Evolutionary conservation across 164 flowering plant species (phyloP).

Genomic region (Dillenia turbinata): DNA sequence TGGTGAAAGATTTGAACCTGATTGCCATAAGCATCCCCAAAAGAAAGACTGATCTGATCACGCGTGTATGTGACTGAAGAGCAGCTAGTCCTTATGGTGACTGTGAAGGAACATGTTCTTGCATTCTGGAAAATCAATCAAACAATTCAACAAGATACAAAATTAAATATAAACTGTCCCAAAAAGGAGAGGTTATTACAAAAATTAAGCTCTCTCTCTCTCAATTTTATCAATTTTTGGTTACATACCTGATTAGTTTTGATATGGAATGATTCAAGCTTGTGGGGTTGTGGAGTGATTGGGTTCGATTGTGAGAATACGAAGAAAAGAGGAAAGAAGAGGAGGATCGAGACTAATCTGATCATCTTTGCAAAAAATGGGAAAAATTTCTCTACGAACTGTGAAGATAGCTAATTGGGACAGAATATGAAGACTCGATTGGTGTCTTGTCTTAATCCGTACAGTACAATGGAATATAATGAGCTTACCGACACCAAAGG

Average conservation of each 20-base stretch:
- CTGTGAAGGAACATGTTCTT: slow-evolving; percentile 46
- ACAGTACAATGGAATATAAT: too few species aligned
- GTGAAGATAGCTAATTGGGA: too few species aligned
- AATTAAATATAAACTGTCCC: not conserved
- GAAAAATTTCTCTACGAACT: too few species aligned
- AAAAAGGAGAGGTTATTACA: not conserved
- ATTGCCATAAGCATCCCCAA: slow-evolving; percentile 71
- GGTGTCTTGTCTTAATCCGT: too few species aligned
- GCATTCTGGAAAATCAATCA: slow-evolving; percentile 15
- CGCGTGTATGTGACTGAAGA: slow-evolving; percentile 55
- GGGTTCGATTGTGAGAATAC: slow-evolving; percentile 14
- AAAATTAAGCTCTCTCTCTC: not conserved
- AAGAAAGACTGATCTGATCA: slow-evolving; percentile 64
- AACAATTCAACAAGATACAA: not conserved
- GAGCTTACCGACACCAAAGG: too few species aligned
- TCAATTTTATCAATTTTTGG: not conserved
- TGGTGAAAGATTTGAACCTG: slow-evolving; percentile 32
- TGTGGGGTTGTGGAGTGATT: slow-evolving; percentile 26
- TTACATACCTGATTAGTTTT: slow-evolving; percentile 28
- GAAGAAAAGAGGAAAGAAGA: slow-evolving; percentile 11
- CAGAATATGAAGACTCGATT: too few species aligned
- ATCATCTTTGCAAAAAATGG: not conserved
- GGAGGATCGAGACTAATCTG: slow-evolving; percentile 5
- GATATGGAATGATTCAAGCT: slow-evolving; percentile 33
- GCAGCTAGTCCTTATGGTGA: slow-evolving; percentile 68